Conservation (phyloP, 306 rosid genomes). For the Dalbergia cultrata region DNA sequence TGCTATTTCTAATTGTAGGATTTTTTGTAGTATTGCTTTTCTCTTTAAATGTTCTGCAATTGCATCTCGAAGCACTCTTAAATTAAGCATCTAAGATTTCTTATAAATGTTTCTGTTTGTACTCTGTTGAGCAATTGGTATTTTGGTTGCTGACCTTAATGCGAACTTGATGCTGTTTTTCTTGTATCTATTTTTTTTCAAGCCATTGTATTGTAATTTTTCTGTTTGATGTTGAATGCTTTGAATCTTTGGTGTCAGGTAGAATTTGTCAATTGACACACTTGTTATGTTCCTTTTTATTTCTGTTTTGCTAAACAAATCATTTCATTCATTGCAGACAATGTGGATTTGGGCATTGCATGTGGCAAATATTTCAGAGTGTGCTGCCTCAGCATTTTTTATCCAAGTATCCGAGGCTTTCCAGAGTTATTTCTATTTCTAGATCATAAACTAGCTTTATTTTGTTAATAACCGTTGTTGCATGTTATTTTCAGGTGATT, state of each 20-base stretch:
- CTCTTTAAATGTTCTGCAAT: not conserved
- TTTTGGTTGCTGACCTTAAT: not conserved
- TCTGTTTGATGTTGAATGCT: not conserved
- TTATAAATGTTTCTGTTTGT: not conserved
- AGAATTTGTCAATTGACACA: not conserved
- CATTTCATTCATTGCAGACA: constrained; percentile 52
- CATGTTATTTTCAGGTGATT: constrained; percentile 54
- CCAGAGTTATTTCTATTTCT: not conserved
- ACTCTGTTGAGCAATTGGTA: not conserved
- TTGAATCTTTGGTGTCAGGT: no score
- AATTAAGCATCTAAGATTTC: not conserved
- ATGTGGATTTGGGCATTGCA: constrained; percentile 85
- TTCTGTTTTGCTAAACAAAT: not conserved
- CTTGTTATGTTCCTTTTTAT: not conserved
- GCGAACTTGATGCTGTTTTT: not conserved
- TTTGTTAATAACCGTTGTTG: not conserved
- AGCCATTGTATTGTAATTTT: not conserved
- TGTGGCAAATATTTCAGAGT: constrained; percentile 87
- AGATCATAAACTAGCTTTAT: not conserved
- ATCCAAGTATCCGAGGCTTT: constrained; percentile 59
- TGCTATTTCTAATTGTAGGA: not conserved
- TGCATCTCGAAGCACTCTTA: not conserved
- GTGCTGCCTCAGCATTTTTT: constrained; percentile 88
- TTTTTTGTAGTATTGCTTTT: not conserved
- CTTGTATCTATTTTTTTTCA: not conserved